These are phyloP conservation scores for Agarophyton chilense DNA, from an alignment of 23 red algal genomes.

Conservation along the genomic window DNA sequence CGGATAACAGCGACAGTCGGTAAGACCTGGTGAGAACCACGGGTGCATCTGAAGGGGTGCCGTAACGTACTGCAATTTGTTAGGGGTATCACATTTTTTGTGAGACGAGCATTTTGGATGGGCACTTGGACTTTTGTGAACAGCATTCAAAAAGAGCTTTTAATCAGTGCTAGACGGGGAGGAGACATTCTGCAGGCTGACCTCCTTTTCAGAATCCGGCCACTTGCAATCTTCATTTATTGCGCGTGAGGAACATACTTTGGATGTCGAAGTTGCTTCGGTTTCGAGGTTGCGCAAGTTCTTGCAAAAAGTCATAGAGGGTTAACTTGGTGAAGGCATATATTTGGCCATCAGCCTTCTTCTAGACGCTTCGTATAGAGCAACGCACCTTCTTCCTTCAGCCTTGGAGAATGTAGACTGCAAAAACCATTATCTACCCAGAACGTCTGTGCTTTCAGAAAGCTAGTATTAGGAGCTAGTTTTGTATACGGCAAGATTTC, in stretches of 20 bases:
- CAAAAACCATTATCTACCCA: too few relatives aligned
- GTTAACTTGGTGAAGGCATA: constrained; percentile 3
- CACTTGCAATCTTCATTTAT: too few relatives aligned
- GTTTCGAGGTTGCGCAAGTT: too few relatives aligned
- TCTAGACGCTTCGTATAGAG: background rate
- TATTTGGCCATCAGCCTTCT: background rate
- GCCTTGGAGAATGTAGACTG: background rate
- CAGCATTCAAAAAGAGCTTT: background rate
- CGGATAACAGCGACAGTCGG: constrained; percentile 15
- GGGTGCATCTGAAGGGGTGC: background rate
- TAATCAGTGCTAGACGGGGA: too few relatives aligned
- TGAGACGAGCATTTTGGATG: background rate
- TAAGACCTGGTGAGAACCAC: background rate
- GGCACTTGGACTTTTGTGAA: constrained; percentile 9
- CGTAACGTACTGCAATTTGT: background rate
- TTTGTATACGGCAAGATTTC: too few relatives aligned
- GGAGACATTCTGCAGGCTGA: too few relatives aligned
- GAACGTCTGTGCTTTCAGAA: too few relatives aligned
- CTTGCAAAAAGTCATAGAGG: background rate
- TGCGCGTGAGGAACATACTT: too few relatives aligned
- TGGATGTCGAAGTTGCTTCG: too few relatives aligned
- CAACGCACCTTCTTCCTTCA: background rate
- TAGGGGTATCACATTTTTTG: background rate
- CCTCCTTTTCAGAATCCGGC: too few relatives aligned
- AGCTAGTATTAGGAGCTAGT: too few relatives aligned